These are phyloP conservation scores for Candida pseudofarinosa DNA, from an alignment of 805 yeast species.

Conservation along the genomic window DNA sequence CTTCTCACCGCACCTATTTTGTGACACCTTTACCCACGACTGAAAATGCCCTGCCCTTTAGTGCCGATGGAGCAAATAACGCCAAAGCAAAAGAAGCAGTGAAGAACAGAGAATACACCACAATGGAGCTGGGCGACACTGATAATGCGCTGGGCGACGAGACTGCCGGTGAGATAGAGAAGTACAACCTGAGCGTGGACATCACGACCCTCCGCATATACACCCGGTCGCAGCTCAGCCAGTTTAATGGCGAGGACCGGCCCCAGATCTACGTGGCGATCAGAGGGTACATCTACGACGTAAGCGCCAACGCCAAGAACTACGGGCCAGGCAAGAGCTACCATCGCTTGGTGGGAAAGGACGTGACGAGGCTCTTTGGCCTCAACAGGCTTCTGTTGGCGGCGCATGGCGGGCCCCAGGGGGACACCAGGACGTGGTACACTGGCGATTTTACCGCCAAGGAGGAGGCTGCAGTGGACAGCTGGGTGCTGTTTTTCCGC, in stretches of 20 bases:
- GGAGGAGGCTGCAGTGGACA: conserved; percentile 60
- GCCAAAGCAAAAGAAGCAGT: too few species aligned
- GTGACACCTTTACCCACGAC: too few species aligned
- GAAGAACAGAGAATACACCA: not conserved
- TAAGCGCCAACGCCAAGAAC: conserved; percentile 56
- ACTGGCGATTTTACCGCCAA: conserved; percentile 51
- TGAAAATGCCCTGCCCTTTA: too few species aligned
- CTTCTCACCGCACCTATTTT: too few species aligned
- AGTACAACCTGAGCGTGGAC: conserved; percentile 28
- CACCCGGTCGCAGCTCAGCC: conserved; percentile 29
- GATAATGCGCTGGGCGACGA: not conserved
- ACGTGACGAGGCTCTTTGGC: conserved; percentile 73
- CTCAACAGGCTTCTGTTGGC: conserved; percentile 43
- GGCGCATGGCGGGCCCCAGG: conserved; percentile 3
- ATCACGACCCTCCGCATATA: conserved; percentile 26
- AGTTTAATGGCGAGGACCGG: conserved; percentile 27
- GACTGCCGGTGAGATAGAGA: conserved; percentile 18
- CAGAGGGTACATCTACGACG: conserved; percentile 77
- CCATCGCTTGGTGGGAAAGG: conserved; percentile 69
- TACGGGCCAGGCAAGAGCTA: conserved; percentile 80
- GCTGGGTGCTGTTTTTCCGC: conserved; percentile 68
- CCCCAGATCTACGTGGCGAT: conserved; percentile 64
- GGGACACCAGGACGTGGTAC: conserved; percentile 37
- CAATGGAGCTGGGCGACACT: not conserved
- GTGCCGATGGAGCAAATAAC: too few species aligned